Conservation (phyloP, 495 filamentous ascomycete species). For the Ramalina peruviana region DNA sequence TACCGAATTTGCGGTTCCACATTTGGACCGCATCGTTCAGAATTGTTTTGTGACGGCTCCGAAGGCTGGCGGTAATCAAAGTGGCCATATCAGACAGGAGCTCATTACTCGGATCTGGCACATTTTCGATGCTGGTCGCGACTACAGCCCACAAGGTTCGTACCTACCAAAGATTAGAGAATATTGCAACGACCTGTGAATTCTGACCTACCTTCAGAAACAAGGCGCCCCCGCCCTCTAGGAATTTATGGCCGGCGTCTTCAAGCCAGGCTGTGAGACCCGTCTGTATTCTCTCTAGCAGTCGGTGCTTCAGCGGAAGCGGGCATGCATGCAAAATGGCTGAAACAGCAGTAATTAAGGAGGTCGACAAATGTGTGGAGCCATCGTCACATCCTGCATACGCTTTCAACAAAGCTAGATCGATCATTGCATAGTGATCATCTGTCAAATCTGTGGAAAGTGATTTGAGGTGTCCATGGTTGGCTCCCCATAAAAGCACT, state of each 20-base stretch:
- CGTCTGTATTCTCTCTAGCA: slow-evolving; percentile 42
- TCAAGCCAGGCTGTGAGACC: slow-evolving; percentile 47
- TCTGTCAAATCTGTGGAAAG: slow-evolving; percentile 44
- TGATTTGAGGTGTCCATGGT: slow-evolving; percentile 26
- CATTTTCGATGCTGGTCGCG: slow-evolving; percentile 11
- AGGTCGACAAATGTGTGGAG: slow-evolving; percentile 5
- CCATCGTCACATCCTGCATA: slow-evolving; percentile 24
- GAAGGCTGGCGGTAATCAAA: slow-evolving; percentile 42
- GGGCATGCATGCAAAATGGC: slow-evolving; percentile 25
- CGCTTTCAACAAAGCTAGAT: slow-evolving; percentile 25
- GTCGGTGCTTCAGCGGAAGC: slow-evolving; percentile 14
- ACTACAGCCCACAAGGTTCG: slow-evolving; percentile 17
- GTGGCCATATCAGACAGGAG: slow-evolving; percentile 33
- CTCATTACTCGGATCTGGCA: slow-evolving; percentile 21
- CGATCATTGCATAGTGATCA: slow-evolving; percentile 41
- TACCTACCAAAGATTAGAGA: slow-evolving; percentile 12
- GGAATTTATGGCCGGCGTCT: slow-evolving; percentile 28
- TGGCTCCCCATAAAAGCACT: slow-evolving; percentile 45
- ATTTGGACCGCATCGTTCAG: slow-evolving; percentile 39
- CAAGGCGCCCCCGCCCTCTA: background rate
- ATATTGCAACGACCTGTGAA: background rate
- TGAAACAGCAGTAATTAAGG: slow-evolving; percentile 22
- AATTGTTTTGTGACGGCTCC: slow-evolving; percentile 35
- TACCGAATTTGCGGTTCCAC: slow-evolving; percentile 46
- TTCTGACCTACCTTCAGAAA: background rate